Percentiles rank a stretch among this genome's conserved stretches.
These are phyloP conservation scores for Talaromyces sp. DNA, from an alignment of 2,329 filamentous ascomycete species.

Conservation along the genomic window DNA sequence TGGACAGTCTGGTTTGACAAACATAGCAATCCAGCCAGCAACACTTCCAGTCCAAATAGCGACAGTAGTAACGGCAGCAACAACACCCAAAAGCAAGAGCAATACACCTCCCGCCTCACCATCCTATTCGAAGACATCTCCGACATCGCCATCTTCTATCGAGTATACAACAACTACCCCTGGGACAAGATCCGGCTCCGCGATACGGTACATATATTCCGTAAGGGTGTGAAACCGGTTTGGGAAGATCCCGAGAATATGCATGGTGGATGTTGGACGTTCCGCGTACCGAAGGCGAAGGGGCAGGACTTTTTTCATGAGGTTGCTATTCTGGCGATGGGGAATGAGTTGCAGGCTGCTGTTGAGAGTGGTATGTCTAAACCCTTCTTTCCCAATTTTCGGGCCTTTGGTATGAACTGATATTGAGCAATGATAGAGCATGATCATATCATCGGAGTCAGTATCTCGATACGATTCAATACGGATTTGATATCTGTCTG, in stretches of 20 bases:
- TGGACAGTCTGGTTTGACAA: slow-evolving; percentile 52
- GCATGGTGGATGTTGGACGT: slow-evolving; percentile 86
- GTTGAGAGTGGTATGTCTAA: slow-evolving; percentile 71
- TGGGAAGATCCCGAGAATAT: slow-evolving; percentile 88
- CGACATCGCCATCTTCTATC: slow-evolving; percentile 62
- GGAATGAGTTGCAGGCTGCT: slow-evolving; percentile 54
- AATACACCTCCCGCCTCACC: slow-evolving; percentile 30
- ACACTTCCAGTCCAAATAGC: neutral
- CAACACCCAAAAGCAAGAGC: slow-evolving; percentile 6
- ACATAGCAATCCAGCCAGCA: slow-evolving; percentile 27
- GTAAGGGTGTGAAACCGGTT: slow-evolving; percentile 70
- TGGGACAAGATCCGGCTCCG: slow-evolving; percentile 73
- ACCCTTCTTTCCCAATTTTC: slow-evolving; percentile 20
- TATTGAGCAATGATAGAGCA: slow-evolving; percentile 55
- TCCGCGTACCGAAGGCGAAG: slow-evolving; percentile 76
- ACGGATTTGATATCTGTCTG: slow-evolving; percentile 85
- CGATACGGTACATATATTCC: slow-evolving; percentile 77
- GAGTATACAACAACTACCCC: slow-evolving; percentile 77
- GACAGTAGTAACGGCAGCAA: slow-evolving; percentile 23
- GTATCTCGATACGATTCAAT: slow-evolving; percentile 84
- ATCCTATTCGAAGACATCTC: slow-evolving; percentile 42
- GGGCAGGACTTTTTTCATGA: slow-evolving; percentile 52
- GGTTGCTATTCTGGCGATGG: slow-evolving; percentile 36
- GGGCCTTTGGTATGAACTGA: slow-evolving; percentile 4
- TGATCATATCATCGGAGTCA: slow-evolving; percentile 83